These are phyloP conservation scores for Cyclocybe cylindracea DNA, from an alignment of 768 basidiomycete species.

Conservation along the genomic window DNA sequence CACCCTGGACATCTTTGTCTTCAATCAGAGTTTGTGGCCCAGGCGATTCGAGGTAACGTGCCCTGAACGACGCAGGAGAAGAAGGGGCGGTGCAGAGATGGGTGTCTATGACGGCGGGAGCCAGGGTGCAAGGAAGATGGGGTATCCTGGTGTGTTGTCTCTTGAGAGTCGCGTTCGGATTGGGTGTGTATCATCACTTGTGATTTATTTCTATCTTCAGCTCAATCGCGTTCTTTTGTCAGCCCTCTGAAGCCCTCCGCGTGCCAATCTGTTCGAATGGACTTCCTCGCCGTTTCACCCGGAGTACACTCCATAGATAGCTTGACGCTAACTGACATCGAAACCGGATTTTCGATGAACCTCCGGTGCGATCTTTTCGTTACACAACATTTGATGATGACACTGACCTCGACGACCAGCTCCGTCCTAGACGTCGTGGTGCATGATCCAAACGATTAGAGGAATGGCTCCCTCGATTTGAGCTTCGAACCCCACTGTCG, in stretches of 20 bases:
- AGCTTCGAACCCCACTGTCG: too few relatives aligned
- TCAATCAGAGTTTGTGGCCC: conserved; percentile 76
- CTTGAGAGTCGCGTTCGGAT: conserved; percentile 78
- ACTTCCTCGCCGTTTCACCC: conserved; percentile 77
- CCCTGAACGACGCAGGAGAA: conserved; percentile 53
- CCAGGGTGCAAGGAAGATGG: conserved; percentile 35
- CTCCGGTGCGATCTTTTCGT: conserved; percentile 51
- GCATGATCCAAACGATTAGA: conserved; percentile 48
- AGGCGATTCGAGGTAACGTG: conserved; percentile 77
- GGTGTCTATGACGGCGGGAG: conserved; percentile 27
- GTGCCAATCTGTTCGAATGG: conserved; percentile 86
- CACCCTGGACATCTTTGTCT: conserved; percentile 85
- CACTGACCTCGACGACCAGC: conserved; percentile 33
- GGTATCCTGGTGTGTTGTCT: conserved; percentile 67
- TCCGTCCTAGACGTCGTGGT: conserved; percentile 78
- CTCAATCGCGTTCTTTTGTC: conserved; percentile 1
- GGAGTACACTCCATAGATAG: conserved; percentile 79
- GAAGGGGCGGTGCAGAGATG: conserved; percentile 36
- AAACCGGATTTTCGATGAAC: conserved; percentile 71
- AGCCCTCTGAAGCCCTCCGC: conserved; percentile 81
- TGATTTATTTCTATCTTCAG: not conserved
- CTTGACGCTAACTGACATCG: conserved; percentile 73
- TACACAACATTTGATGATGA: conserved; percentile 3
- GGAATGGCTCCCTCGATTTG: not conserved
- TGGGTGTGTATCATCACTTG: conserved; percentile 57